phyloP scores from a whole-genome alignment of 305 asterid genomes.

The Solanum hybrid region DNA sequence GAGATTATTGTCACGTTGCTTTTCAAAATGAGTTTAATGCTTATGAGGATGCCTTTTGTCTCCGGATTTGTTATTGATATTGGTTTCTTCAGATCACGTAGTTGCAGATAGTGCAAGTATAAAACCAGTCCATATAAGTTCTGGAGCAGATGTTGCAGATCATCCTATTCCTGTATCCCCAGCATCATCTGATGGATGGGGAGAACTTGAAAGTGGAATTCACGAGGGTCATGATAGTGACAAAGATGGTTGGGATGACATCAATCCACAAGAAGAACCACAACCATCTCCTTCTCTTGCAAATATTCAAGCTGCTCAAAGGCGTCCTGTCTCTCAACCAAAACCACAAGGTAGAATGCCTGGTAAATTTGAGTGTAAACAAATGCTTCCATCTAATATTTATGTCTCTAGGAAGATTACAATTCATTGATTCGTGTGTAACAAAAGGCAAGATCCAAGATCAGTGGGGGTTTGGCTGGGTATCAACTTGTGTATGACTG shows the following conservation, averaged over 20 bases:
- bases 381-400: background rate
- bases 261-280: slow-evolving; percentile 78
- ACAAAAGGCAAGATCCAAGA: background rate
- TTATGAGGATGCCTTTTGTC: background rate
- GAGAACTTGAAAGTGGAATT: slow-evolving; percentile 76
- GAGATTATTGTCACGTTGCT: background rate
- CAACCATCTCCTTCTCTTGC: slow-evolving; percentile 71
- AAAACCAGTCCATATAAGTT: slow-evolving; percentile 38
- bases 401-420: background rate
- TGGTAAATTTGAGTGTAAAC: background rate
- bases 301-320: slow-evolving; percentile 89
- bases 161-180: slow-evolving; percentile 61
- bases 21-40: background rate
- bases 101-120: slow-evolving; percentile 40
- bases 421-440: background rate
- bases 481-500: background rate
- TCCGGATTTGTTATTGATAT: slow-evolving; percentile 11
- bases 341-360: slow-evolving; percentile 58
- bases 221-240: slow-evolving; percentile 44
- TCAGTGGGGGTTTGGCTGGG: background rate
- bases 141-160: slow-evolving; percentile 43
- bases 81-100: slow-evolving; percentile 22
- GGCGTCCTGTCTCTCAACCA: slow-evolving; percentile 60
- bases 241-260: slow-evolving; percentile 89
- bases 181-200: slow-evolving; percentile 91